phyloP scores from a whole-genome alignment of 2,329 filamentous ascomycete genomes.

The Pestalotiopsis sp. region DNA sequence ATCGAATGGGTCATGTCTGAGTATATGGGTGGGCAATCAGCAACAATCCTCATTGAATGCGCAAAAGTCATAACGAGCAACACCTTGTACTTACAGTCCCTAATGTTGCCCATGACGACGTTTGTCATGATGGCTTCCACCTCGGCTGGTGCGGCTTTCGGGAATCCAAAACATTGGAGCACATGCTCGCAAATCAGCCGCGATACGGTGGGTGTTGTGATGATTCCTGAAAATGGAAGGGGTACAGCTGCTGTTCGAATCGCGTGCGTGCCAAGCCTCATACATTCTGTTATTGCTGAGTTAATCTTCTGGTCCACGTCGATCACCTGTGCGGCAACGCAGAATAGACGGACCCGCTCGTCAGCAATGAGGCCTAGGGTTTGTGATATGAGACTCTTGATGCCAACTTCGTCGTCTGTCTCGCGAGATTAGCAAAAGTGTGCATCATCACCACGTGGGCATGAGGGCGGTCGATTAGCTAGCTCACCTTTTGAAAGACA shows the following conservation, averaged over 20 bases:
- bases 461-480: not conserved
- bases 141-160: not conserved
- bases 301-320: slow-evolving; percentile 23
- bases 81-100: not conserved
- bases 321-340: slow-evolving; percentile 24
- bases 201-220: not conserved
- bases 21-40: not conserved
- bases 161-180: not conserved
- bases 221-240: slow-evolving; percentile 19
- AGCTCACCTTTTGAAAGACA: slow-evolving; percentile 23
- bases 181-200: slow-evolving; percentile 4
- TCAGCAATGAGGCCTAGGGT: slow-evolving; percentile 24
- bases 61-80: not conserved
- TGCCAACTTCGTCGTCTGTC: slow-evolving; percentile 18
- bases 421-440: slow-evolving; percentile 12
- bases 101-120: not conserved
- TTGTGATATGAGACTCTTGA: slow-evolving; percentile 23
- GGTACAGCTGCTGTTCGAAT: slow-evolving; percentile 22
- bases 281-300: slow-evolving; percentile 21
- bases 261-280: slow-evolving; percentile 19
- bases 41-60: not conserved
- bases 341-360: slow-evolving; percentile 22
- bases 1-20: not conserved
- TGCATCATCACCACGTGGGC: not conserved
- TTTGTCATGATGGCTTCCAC: slow-evolving; percentile 2